Percentiles rank a stretch among this genome's conserved stretches.
Conservation (phyloP, 257 asterid species). For the Plantago ovata region DNA sequence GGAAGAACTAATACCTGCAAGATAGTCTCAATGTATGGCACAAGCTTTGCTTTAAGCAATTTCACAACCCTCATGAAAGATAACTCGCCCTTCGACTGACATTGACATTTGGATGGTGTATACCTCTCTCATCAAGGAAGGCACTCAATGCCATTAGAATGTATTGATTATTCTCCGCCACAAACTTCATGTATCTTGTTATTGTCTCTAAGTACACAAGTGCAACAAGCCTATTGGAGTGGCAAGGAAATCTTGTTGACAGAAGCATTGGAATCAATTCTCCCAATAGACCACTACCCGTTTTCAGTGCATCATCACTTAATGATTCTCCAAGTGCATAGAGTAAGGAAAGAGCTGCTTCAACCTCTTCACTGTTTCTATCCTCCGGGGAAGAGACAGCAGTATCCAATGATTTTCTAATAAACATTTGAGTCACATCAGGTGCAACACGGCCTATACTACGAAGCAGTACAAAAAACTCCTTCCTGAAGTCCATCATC, state of each 20-base stretch:
- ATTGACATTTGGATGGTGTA: constrained; percentile 76
- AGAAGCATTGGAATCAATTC: constrained; percentile 81
- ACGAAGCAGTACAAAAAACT: constrained; percentile 67
- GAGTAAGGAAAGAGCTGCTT: constrained; percentile 87
- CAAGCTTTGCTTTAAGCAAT: constrained; percentile 76
- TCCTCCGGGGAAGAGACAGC: constrained; percentile 65
- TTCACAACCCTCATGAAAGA: constrained; percentile 95
- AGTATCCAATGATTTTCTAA: constrained; percentile 59
- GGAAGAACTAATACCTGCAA: constrained; percentile 59
- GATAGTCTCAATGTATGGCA: constrained; percentile 85
- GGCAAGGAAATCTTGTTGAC: constrained; percentile 83
- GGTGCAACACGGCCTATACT: constrained; percentile 88
- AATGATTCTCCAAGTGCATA: constrained; percentile 86
- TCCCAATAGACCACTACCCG: constrained; percentile 61
- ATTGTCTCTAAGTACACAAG: constrained; percentile 83
- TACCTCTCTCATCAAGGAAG: constrained; percentile 95
- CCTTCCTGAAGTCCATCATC: constrained; percentile 90
- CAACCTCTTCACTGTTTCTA: constrained; percentile 83
- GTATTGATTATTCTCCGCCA: constrained; percentile 72
- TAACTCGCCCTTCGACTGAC: constrained; percentile 88
- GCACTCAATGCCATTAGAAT: constrained; percentile 67
- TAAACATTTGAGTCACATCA: constrained; percentile 69
- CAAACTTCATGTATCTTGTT: constrained; percentile 74
- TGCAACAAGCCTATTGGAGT: constrained; percentile 86
- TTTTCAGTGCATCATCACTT: constrained; percentile 59